Conservation (phyloP, 345 rosid genomes). For the Balakata baccata region DNA sequence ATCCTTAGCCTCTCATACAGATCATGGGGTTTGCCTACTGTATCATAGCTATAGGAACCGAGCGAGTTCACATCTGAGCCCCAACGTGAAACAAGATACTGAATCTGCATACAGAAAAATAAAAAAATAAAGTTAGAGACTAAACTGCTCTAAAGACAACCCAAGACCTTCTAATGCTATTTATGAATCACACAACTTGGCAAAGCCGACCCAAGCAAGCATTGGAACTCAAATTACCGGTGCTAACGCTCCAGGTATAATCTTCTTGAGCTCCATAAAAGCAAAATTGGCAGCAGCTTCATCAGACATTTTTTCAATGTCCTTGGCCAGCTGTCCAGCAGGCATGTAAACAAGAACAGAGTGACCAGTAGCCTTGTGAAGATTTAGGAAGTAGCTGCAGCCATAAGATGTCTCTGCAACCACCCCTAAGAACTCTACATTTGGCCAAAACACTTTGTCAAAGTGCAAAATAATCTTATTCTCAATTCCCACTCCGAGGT, state of each 20-base stretch:
- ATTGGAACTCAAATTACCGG: conserved; percentile 39
- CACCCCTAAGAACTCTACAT: conserved; percentile 93
- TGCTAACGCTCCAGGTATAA: conserved; percentile 70
- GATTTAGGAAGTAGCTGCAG: conserved; percentile 95
- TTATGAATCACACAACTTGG: not conserved
- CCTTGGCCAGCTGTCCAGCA: conserved; percentile 93
- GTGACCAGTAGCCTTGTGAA: conserved; percentile 92
- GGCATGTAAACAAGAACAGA: conserved; percentile 94
- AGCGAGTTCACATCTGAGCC: conserved; percentile 70
- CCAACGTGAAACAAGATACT: conserved; percentile 72
- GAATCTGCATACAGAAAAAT: conserved; percentile 46
- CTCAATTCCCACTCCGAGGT: conserved; percentile 89
- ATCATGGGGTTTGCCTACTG: conserved; percentile 78
- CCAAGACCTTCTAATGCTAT: too few species aligned
- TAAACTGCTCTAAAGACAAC: too few species aligned
- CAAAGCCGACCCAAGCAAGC: not conserved
- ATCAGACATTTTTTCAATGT: conserved; percentile 96
- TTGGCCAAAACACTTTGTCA: conserved; percentile 92
- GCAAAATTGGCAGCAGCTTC: conserved; percentile 91
- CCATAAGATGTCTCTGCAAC: conserved; percentile 84
- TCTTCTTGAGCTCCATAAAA: conserved; percentile 71
- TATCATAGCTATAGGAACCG: conserved; percentile 88
- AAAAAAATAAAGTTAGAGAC: not conserved
- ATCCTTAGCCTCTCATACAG: conserved; percentile 78
- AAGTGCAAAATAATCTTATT: conserved; percentile 80